Evolutionary conservation across 2,329 filamentous ascomycete species (phyloP).

Genomic region (Tolypocladium tropicale): DNA sequence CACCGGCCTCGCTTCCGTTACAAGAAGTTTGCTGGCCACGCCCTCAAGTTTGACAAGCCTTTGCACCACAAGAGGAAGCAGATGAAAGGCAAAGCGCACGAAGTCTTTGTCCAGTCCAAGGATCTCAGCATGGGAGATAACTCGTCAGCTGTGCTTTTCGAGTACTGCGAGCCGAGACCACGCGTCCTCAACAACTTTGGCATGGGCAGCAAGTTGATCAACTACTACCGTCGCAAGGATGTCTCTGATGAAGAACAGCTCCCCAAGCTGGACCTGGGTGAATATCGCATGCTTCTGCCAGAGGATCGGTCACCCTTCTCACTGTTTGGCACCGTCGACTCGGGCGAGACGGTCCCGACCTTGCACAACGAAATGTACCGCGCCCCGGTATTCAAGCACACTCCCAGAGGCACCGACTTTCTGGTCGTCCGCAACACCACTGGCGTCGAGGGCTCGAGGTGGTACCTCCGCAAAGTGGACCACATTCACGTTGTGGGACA

Average conservation of each 20-base stretch:
- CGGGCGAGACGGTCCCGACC: conserved; percentile 81
- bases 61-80: conserved; percentile 69
- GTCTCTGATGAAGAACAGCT: conserved; percentile 62
- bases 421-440: conserved; percentile 76
- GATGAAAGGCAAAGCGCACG: conserved; percentile 68
- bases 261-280: conserved; percentile 76
- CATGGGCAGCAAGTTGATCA: conserved; percentile 93
- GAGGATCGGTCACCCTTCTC: conserved; percentile 96
- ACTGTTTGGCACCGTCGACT: conserved; percentile 85
- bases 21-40: conserved; percentile 53
- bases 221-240: conserved; percentile 84
- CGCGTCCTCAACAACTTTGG: conserved; percentile 91
- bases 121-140: conserved; percentile 85
- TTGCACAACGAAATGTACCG: conserved; percentile 94
- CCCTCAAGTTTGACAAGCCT: conserved; percentile 64
- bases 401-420: conserved; percentile 70
- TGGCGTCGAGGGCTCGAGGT: conserved; percentile 64
- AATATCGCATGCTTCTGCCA: conserved; percentile 76
- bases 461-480: conserved; percentile 82
- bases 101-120: conserved; percentile 69
- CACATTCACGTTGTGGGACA: conserved; percentile 88
- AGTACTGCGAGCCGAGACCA: conserved; percentile 92
- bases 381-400: conserved; percentile 85
- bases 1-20: conserved; percentile 74
- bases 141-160: conserved; percentile 75